phyloP scores from a whole-genome alignment of 345 rosid species.

The Pistacia integerrima region DNA sequence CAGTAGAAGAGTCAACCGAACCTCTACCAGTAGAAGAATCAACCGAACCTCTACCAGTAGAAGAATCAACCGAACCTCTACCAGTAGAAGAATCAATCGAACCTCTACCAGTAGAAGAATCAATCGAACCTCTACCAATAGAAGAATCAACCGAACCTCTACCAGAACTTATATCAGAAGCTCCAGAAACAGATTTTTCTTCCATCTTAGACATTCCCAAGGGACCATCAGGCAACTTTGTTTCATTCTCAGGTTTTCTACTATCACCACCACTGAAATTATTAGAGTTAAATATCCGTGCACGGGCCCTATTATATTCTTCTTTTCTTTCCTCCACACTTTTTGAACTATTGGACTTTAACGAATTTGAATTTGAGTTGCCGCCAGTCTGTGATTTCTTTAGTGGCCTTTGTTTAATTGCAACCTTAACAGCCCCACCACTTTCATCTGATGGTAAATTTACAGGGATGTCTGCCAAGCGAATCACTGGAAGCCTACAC shows the following conservation, averaged over 20 bases:
- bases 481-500: conserved; percentile 53
- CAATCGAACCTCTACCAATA: conserved; percentile 48
- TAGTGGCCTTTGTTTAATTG: conserved; percentile 79
- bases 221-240: conserved; percentile 47
- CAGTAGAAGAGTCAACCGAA: conserved; percentile 51
- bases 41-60: conserved; percentile 34
- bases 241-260: conserved; percentile 50
- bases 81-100: conserved; percentile 49
- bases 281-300: conserved; percentile 66
- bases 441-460: conserved; percentile 61
- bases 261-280: conserved; percentile 34
- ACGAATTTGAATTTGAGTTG: conserved; percentile 43
- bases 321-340: conserved; percentile 89
- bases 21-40: conserved; percentile 28
- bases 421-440: conserved; percentile 54
- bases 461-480: conserved; percentile 76
- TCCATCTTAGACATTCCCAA: conserved; percentile 44
- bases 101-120: conserved; percentile 48
- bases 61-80: conserved; percentile 51
- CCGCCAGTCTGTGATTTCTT: conserved; percentile 38
- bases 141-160: conserved; percentile 55
- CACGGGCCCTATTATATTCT: conserved; percentile 81
- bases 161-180: conserved; percentile 42
- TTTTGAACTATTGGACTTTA: conserved; percentile 51
- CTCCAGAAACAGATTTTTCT: conserved; percentile 45